Percentiles rank a stretch among this genome's conserved stretches.
These are phyloP conservation scores for Penicillium thymicola DNA, from an alignment of 2,329 filamentous ascomycete species.

Conservation along the genomic window DNA sequence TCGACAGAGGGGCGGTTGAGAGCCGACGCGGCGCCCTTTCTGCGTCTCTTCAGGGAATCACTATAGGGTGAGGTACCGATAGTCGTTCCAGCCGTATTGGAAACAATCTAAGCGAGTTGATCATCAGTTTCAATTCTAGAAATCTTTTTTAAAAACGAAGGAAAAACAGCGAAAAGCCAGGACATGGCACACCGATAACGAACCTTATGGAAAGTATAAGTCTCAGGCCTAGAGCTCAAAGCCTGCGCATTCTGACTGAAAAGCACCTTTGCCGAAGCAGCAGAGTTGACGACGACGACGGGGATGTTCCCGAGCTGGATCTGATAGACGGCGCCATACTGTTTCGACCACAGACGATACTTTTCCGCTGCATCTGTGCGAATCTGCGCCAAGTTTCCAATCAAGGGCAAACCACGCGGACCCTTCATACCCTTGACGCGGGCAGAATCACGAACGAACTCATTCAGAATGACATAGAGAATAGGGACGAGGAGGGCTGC, in stretches of 20 bases:
- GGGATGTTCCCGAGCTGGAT: constrained; percentile 58
- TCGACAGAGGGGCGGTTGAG: constrained; percentile 63
- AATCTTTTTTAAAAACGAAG: neutral
- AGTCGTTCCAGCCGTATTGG: constrained; percentile 63
- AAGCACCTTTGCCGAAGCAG: constrained; percentile 50
- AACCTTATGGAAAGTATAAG: constrained; percentile 60
- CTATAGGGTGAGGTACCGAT: constrained; percentile 67
- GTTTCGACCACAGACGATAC: constrained; percentile 54
- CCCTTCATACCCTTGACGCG: constrained; percentile 50
- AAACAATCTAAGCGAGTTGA: constrained; percentile 50
- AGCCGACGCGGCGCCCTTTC: constrained; percentile 64
- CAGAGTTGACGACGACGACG: constrained; percentile 56
- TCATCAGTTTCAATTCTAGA: neutral
- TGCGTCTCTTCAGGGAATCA: constrained; percentile 60
- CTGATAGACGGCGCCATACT: constrained; percentile 54
- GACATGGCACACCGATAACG: neutral
- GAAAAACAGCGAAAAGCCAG: neutral
- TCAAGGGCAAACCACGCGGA: constrained; percentile 51
- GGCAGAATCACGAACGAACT: constrained; percentile 46
- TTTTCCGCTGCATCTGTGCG: constrained; percentile 55
- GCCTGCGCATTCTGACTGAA: constrained; percentile 55
- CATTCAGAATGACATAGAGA: constrained; percentile 50
- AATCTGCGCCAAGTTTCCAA: constrained; percentile 57
- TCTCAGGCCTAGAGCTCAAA: constrained; percentile 54
- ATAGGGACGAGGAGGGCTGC: constrained; percentile 31